Percentiles rank a stretch among this genome's conserved stretches.
These are phyloP conservation scores for Ceratopteris richardii DNA, from an alignment of 75 land plant genomes.

Conservation along the genomic window DNA sequence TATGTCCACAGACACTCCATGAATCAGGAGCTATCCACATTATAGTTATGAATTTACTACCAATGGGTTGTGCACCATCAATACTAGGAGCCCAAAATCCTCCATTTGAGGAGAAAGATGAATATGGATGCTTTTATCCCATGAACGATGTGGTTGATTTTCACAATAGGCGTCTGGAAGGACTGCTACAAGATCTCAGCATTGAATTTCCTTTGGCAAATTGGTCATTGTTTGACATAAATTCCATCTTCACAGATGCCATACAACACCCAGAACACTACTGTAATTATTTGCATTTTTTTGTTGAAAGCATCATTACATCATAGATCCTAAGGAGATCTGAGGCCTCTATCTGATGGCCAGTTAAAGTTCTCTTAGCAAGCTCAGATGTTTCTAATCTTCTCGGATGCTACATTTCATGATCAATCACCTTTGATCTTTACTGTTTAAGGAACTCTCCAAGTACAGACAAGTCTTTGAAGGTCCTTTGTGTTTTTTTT, in stretches of 20 bases:
- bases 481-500: no score
- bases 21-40: slow-evolving; percentile 16
- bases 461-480: no score
- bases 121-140: slow-evolving; percentile 12
- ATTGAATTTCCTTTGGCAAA: slow-evolving; percentile 11
- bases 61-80: slow-evolving; percentile 10
- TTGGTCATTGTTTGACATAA: slow-evolving; percentile 12
- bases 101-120: slow-evolving; percentile 6
- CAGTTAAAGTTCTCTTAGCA: no score
- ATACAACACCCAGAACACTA: slow-evolving; percentile 12
- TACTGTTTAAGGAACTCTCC: no score
- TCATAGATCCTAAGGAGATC: no score
- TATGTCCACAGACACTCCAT: slow-evolving; percentile 9
- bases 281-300: slow-evolving; percentile 15
- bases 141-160: not conserved
- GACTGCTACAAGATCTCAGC: not conserved
- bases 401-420: no score
- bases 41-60: slow-evolving; percentile 14
- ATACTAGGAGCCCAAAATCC: not conserved
- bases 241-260: slow-evolving; percentile 9
- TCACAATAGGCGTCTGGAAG: slow-evolving; percentile 3
- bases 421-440: no score
- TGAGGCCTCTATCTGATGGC: no score
- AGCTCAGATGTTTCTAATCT: no score
- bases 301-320: no score